Conservation (phyloP, 2,329 filamentous ascomycete genomes). For the Thielaviopsis euricoi region DNA sequence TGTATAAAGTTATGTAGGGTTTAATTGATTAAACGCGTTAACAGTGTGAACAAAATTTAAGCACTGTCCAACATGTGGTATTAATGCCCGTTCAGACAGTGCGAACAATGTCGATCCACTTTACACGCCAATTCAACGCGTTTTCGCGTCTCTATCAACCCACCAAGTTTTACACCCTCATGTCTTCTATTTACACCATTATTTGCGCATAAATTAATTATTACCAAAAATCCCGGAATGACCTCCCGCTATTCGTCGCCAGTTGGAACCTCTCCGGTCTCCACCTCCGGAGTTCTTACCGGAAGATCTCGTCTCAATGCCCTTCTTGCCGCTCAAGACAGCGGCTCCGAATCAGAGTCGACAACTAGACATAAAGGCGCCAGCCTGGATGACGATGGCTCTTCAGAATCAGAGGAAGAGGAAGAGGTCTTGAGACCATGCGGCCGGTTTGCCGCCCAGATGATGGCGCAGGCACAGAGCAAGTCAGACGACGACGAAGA, state of each 20-base stretch:
- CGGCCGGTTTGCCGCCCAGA: constrained; percentile 47
- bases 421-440: constrained; percentile 31
- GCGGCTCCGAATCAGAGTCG: constrained; percentile 25
- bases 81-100: too few relatives aligned
- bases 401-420: constrained; percentile 17
- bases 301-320: constrained; percentile 39
- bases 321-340: constrained; percentile 33
- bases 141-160: too few relatives aligned
- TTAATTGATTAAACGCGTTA: too few relatives aligned
- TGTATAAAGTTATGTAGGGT: too few relatives aligned
- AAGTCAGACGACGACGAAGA: constrained; percentile 16
- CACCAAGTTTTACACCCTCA: too few relatives aligned
- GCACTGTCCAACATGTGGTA: too few relatives aligned
- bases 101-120: too few relatives aligned
- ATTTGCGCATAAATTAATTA: too few relatives aligned
- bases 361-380: background rate
- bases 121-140: too few relatives aligned
- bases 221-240: background rate
- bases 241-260: constrained; percentile 8
- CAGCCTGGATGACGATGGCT: background rate
- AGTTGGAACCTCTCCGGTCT: background rate
- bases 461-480: constrained; percentile 29
- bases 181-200: too few relatives aligned
- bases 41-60: too few relatives aligned
- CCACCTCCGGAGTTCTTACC: constrained; percentile 19